Conservation (phyloP, 2,329 filamentous ascomycete species). For the Colletotrichum costaricense region DNA sequence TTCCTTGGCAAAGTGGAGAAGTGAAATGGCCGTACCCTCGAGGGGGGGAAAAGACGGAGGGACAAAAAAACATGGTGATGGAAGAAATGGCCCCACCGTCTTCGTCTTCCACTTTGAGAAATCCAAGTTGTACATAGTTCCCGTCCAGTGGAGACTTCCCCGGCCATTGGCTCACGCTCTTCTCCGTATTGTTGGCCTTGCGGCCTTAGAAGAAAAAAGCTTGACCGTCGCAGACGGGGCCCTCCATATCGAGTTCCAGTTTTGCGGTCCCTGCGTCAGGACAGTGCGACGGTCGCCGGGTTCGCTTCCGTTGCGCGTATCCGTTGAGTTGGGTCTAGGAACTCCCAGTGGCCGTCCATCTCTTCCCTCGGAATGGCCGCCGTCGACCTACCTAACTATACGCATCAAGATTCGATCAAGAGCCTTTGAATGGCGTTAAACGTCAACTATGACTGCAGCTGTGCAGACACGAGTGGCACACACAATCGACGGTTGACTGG, state of each 20-base stretch:
- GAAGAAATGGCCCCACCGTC: neutral
- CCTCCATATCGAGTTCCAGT: neutral
- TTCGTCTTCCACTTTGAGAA: constrained; percentile 9
- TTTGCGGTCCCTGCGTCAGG: neutral
- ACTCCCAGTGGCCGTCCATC: neutral
- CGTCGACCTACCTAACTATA: neutral
- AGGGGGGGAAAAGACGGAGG: neutral
- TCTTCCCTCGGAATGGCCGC: neutral
- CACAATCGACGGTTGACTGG: neutral
- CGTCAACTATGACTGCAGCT: neutral
- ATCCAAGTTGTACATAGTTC: neutral
- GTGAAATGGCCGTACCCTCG: neutral
- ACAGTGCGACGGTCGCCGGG: neutral
- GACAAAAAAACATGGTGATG: neutral
- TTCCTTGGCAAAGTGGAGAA: constrained; percentile 30
- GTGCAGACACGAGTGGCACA: neutral
- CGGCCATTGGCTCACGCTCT: neutral
- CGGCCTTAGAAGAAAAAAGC: neutral
- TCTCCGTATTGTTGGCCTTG: neutral
- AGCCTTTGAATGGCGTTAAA: neutral
- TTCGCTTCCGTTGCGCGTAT: neutral
- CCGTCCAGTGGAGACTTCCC: constrained; percentile 18
- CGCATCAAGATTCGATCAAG: neutral
- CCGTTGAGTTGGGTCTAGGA: neutral
- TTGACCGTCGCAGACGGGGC: constrained; percentile 1